Evolutionary conservation across 2,329 filamentous ascomycete genomes (phyloP), one percentile per base, ranked within the genome.

Genomic region (Pyricularia sp.): DNA sequence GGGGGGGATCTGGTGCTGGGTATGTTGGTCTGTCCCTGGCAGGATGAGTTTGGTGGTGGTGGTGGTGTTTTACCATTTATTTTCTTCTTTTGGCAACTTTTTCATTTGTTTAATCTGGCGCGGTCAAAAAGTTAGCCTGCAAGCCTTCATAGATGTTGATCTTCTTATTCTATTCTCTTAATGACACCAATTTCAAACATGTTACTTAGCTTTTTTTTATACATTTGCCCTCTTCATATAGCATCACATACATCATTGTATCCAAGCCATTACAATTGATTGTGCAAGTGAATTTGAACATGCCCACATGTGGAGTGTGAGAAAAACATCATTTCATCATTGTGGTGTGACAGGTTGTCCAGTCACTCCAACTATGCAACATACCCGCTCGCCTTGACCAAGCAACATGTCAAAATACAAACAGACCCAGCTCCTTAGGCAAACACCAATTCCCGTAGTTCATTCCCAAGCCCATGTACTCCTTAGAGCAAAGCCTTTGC

Each of bases 41-140:
- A 30, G 33, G 28, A 50, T 30, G 20, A 55, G 64, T 25, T 33
- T 36, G 33, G 28, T 42, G 33, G 23, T 26, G 23, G 20, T 17
- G 14, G 33, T 31, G 3, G 28, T 6, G 12, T n/a, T 58, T 58
- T 28, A 12, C 17, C 6, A 11, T 4, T 14, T 2, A 2, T 42
- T 33, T 26, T 33, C 31, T 33, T 14, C 4, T 17, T 33, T 25
- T 42, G 23, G 30, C 26, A 14, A n/a, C 17, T 36, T 12, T 7
- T 36, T 33, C 31, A 23, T 36, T n/a, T 33, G n/a, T 31, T 23
- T 66, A 36, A 14, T 25, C 55, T 55, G 30, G 64, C 20, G 31
- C 30, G 42, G 65, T 50, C 65, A 67, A 67, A 67, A 55, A 50
- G 25, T n/a, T 26, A 67, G 17, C 26, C 26, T 58, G 36, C 65